Evolutionary conservation across 2,329 filamentous ascomycete genomes (phyloP), one percentile per base, ranked within the genome.

Genomic region (Pseudodiploospora longispora): DNA sequence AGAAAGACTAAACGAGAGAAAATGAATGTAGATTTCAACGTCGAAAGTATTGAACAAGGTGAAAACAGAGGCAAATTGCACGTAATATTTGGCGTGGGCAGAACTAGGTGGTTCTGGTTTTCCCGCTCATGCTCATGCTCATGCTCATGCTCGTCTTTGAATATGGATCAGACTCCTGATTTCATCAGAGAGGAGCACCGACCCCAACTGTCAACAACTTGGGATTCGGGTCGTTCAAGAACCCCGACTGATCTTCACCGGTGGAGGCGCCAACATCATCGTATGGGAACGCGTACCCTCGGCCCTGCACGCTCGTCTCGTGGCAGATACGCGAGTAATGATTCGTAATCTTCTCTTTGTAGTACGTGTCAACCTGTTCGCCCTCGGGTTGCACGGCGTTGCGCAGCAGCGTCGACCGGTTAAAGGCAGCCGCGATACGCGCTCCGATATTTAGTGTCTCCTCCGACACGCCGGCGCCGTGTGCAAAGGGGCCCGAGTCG

Each of bases 401-500:
- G 19, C 63, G 57, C 40, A 85, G 63, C 48, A 93, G 63, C 8
- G 83, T 90, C 31, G 76, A 81, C 27, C 87, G 75, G 63, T 90
- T 88, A 55, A 91, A 78, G 1, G 83, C 85, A 1, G 87, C 86
- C 0, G 83, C 76, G 10, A 93, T 65, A n/a, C 87, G 74, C 0
- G 87, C 84, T 6, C 82, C 81, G 44, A 90, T 75, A 35, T 81
- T 80, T 47, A 77, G 75, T 58, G 73, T 70, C 55, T 71, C 63
- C 40, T 65, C 66, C 3, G 62, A 56, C 43, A 70, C 67, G 33
- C 62, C 63, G 5, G 65, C 53, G 40, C 65, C 66, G 35, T 54
- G 61, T 2, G 64, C 70, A 61, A 83, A 83, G 1, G 79, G 74
- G 0, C 80, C 80, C n/a, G 64, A 65, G 59, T 63, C 69, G 63